Evolutionary conservation across 108 stramenopile genomes (phyloP).

Genomic region (Fragilaria radians): DNA sequence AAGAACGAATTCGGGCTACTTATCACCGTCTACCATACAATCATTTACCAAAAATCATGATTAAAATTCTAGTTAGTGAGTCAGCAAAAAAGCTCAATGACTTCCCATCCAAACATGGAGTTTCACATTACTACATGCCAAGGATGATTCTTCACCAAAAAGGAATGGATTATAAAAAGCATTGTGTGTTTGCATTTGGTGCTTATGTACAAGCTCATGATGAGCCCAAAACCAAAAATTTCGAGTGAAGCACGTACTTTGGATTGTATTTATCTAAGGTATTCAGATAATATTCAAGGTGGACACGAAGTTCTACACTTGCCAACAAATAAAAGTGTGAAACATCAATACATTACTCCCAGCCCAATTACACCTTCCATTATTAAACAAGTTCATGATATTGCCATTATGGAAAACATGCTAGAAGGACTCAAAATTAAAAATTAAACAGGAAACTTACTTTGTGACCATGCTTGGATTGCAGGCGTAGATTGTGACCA

Average conservation of each 20-base stretch:
- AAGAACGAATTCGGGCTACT: slow-evolving; percentile 24
- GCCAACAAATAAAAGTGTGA: background rate
- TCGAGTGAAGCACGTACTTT: slow-evolving; percentile 4
- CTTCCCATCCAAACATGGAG: slow-evolving; percentile 21
- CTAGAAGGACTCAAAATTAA: slow-evolving; percentile 1
- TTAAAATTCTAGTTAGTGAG: slow-evolving; percentile 10
- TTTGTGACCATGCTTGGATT: background rate
- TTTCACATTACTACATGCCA: slow-evolving; percentile 26
- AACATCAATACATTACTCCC: background rate
- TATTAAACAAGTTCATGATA: background rate
- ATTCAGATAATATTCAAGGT: slow-evolving; percentile 6
- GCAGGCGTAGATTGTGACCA: background rate
- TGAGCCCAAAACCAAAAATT: slow-evolving; percentile 10
- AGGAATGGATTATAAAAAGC: background rate
- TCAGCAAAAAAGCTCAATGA: slow-evolving; percentile 19
- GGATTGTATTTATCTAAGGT: slow-evolving; percentile 12
- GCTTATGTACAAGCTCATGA: slow-evolving; percentile 20
- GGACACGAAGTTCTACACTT: background rate
- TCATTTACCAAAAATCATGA: slow-evolving; percentile 14
- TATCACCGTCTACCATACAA: slow-evolving; percentile 25
- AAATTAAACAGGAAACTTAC: background rate
- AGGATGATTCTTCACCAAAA: slow-evolving; percentile 2
- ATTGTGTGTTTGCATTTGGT: too few species aligned
- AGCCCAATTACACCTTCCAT: background rate
- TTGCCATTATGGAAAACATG: background rate